Conservation (phyloP, 2,329 filamentous ascomycete species). For the Diaporthe longicolla region DNA sequence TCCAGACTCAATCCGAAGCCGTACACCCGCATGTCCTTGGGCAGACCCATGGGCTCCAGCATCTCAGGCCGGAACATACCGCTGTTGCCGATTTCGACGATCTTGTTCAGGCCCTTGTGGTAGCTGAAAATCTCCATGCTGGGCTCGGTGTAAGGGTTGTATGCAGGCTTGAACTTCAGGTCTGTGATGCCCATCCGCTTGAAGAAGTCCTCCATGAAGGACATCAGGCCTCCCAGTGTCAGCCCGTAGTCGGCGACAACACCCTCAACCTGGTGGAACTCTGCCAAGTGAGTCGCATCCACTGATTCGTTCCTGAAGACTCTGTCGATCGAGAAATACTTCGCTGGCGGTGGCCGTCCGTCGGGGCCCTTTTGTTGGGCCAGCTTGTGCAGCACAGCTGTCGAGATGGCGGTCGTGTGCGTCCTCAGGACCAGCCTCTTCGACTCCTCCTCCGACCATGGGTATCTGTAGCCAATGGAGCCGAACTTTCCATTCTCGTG, state of each 20-base stretch:
- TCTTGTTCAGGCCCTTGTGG: conserved; percentile 89
- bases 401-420: conserved; percentile 93
- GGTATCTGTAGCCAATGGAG: conserved; percentile 96
- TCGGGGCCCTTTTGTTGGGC: conserved; percentile 84
- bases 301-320: conserved; percentile 98
- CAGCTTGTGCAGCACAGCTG: conserved; percentile 91
- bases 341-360: conserved; percentile 76
- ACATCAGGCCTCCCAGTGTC: conserved; percentile 91
- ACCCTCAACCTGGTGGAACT: conserved; percentile 99
- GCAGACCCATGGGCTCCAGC: conserved; percentile 94
- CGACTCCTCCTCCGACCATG: conserved; percentile 90
- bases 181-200: conserved; percentile 89
- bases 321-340: conserved; percentile 98
- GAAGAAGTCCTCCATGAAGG: conserved; percentile 96
- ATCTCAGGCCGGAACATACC: conserved; percentile 99
- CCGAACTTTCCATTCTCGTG: conserved; percentile 94
- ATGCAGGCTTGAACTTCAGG: conserved; percentile 96
- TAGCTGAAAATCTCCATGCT: conserved; percentile 99
- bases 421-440: conserved; percentile 91
- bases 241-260: conserved; percentile 97
- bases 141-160: conserved; percentile 92
- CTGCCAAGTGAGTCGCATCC: conserved; percentile 94
- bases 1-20: conserved; percentile 94
- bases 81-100: conserved; percentile 97
- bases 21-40: conserved; percentile 92